Conservation (phyloP, 176 grass and related monocot species). For the Rhynchospora breviuscula region DNA sequence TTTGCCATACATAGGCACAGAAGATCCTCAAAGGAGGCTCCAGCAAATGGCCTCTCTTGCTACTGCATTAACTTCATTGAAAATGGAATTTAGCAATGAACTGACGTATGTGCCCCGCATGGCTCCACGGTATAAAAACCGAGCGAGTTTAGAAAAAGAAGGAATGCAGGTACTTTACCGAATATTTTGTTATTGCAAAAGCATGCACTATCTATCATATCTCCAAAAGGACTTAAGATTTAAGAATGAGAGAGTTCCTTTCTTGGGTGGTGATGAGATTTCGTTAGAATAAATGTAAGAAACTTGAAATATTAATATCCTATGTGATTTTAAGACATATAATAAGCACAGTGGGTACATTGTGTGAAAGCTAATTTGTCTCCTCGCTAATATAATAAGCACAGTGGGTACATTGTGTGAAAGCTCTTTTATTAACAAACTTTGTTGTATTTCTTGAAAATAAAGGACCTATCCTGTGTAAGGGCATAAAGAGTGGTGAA, state of each 20-base stretch:
- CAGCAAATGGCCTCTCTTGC: slow-evolving; percentile 84
- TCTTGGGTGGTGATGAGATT: not conserved
- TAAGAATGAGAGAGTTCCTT: not conserved
- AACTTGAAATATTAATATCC: not conserved
- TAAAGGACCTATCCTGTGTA: not conserved
- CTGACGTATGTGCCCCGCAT: slow-evolving; percentile 53
- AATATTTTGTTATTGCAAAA: not conserved
- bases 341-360: not conserved
- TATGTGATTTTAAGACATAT: not conserved
- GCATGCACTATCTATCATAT: not conserved
- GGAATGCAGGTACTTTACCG: slow-evolving; percentile 68
- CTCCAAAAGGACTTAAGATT: not conserved
- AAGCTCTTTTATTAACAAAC: not conserved
- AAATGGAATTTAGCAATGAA: slow-evolving; percentile 74
- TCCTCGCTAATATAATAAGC: not conserved
- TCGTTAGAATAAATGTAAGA: not conserved
- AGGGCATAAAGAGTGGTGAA: not conserved
- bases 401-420: not conserved
- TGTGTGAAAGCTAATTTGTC: not conserved
- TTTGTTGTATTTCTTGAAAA: not conserved
- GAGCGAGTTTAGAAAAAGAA: slow-evolving; percentile 57
- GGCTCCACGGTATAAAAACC: slow-evolving; percentile 58
- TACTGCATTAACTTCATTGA: slow-evolving; percentile 54
- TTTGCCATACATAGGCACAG: slow-evolving; percentile 59
- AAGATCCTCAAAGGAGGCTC: slow-evolving; percentile 44